Evolutionary conservation across 2,329 filamentous ascomycete genomes (phyloP).

Genomic region (Cytospora mali): DNA sequence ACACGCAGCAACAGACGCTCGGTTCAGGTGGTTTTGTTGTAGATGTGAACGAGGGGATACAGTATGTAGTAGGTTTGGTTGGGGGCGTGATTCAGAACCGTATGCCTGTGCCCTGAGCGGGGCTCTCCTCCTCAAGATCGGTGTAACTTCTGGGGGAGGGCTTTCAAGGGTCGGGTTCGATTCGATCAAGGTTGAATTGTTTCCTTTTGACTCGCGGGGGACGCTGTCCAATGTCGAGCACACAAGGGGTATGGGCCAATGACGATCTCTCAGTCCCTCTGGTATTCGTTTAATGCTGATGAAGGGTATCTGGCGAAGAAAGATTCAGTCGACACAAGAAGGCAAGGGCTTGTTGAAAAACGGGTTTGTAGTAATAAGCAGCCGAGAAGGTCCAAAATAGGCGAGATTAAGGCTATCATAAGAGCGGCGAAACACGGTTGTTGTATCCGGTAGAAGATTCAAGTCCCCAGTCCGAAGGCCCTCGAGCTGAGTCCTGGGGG

Average conservation of each 20-base stretch:
- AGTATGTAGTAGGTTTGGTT: slow-evolving; percentile 23
- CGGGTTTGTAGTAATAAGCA: slow-evolving; percentile 21
- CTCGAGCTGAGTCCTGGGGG: slow-evolving; percentile 6
- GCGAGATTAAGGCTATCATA: slow-evolving; percentile 29
- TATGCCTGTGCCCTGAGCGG: slow-evolving; percentile 26
- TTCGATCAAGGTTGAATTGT: slow-evolving; percentile 4
- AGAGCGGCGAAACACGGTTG: slow-evolving; percentile 24
- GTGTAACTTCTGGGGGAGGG: slow-evolving; percentile 25
- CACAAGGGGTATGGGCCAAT: slow-evolving; percentile 15
- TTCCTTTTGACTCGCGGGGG: slow-evolving; percentile 11
- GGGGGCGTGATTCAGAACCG: slow-evolving; percentile 25
- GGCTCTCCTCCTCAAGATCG: slow-evolving; percentile 23
- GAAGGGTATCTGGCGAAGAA: slow-evolving; percentile 8
- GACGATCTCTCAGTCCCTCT: not conserved
- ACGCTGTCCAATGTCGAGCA: slow-evolving; percentile 11
- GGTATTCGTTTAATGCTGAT: slow-evolving; percentile 11
- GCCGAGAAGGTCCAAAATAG: slow-evolving; percentile 26
- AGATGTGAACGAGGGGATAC: slow-evolving; percentile 13
- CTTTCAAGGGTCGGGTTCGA: slow-evolving; percentile 23
- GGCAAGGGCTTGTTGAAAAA: slow-evolving; percentile 21
- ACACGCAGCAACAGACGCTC: slow-evolving; percentile 24
- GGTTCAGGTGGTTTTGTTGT: slow-evolving; percentile 26
- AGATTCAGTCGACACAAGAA: slow-evolving; percentile 19
- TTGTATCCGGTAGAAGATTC: slow-evolving; percentile 24
- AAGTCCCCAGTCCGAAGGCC: slow-evolving; percentile 8